Evolutionary conservation across 306 rosid species (phyloP), one percentile per base, ranked within the genome.

Genomic region (Gastrolobium villosum): DNA sequence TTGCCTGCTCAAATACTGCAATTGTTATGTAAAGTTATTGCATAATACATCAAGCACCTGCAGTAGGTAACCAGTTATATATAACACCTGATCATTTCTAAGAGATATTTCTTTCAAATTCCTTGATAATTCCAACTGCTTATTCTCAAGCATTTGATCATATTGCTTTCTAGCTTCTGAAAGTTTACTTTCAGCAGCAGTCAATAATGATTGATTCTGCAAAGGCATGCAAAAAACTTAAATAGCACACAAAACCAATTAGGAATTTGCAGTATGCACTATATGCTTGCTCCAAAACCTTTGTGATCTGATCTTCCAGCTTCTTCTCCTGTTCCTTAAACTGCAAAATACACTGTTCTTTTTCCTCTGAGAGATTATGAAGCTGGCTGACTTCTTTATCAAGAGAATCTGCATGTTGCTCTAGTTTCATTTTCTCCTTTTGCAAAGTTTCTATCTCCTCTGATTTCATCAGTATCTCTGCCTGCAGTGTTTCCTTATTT

Each of bases 81-180:
- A 71, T 45, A 78, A 74, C 55, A 92, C 99, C 97, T 95, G 98
- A 88, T 93, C 99, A 54, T 92, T 95, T 87, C 94, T 89, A 79
- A 79, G 97, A 69, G 98, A 95, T 79, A 95, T 88, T 61, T 95
- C 97, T 81, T 91, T 95, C 90, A 95, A 87, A 85, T 95, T 97
- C 89, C 87, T 89, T 37, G 97, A 93, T 79, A 95, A 70, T 64
- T 95, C 99, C 44, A 82, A 81, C 57, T 91, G 93, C 70, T 95
- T 88, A 80, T 78, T 86, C 75, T 95, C 98, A 69, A 88, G 85
- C 99, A 95, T 87, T 74, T 78, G 79, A 80, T 95, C 90, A 63
- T 88, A 89, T 74, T 95, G 91, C 81, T 89, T 91, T 83, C 80
- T 91, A 76, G 92, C 91, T 46, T 93, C 98, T 43, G 80, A 67